Evolutionary conservation across 352 stramenopile genomes (phyloP), one percentile per base, ranked within the genome.

Genomic region (Globisporangium alternatum): DNA sequence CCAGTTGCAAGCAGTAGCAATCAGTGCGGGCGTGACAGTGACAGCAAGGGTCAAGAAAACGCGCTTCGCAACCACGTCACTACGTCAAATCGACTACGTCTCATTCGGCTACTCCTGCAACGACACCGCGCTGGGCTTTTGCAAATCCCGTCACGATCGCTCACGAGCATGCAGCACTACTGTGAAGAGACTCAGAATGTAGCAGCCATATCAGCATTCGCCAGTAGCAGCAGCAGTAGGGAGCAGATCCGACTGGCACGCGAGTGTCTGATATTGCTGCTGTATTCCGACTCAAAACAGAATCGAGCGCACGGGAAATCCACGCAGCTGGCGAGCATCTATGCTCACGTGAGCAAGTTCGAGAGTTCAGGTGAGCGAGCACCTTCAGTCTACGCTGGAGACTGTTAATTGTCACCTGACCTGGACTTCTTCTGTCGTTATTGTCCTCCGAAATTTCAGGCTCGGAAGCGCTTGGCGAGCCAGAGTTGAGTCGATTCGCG

Each of bases 401-500:
- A 12, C 35, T 41, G 9, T 41, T 12, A 6, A 43, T 15, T 45
- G 10, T 12, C 30, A 19, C 8, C 41, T 47, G 17, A 47, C 3
- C 41, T 21, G 3, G 15, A n/a, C 13, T 45, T 13, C 15, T 8
- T 45, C 39, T 45, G 35, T 41, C 12, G 43, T 3, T 30, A 7
- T 1, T 25, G 13, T 39, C 2, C 21, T 41, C 43, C 33, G 0
- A 33, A 28, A 21, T 19, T 33, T 19, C 9, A 63, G 63, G 25
- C 2, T 19, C 43, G 2, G 45, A 60, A 30, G 5, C 21, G 13
- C 25, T n/a, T 5, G 71, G 86, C 30, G 58, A 45, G 30, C 61
- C 76, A 13, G 25, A 77, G 19, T 86, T 78, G 48, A 63, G 66
- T 21, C 58, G 56, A 41, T 68, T 72, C 17, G 55, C 68, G 9